Evolutionary conservation across 331 rosid species (phyloP), one percentile per base, ranked within the genome.

Genomic region (Rosa hybrid): DNA sequence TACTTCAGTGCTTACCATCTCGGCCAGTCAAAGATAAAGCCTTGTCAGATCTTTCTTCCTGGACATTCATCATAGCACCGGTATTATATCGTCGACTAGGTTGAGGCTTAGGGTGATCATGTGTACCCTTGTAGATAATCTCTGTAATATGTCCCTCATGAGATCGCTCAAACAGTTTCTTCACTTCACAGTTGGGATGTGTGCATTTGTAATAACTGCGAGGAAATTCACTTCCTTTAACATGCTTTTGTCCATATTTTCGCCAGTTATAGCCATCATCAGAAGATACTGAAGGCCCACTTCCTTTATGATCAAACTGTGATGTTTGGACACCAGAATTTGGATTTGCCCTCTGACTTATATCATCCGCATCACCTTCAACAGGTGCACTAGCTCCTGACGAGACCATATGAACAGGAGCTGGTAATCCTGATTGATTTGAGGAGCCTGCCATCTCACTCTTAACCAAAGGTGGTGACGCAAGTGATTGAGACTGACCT

Each of bases 151-250:
- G 99, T 67, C 98, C 99, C 45, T 96, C 97, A 80, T 90, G 90
- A 80, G 96, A 88, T 69, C 97, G 93, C 88, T 96, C 98, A 69
- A 93, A 93, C 38, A 96, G 91, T 76, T 96, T 96, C 82, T 96
- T 93, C 88, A 96, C 99, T 89, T 96, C 98, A 86, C 99, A 96
- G 83, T 89, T 90, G 44, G 98, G 99, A 83, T 95, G 96, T 20
- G 98, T 95, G 68, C 98, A 95, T 85, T 95, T 95, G 90, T 95
- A 95, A 86, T 95, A 95, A 88, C 99, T 95, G 80, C 99, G 96
- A 0, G 99, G 99, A 81, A 91, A 95, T 87, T 95, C 99, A 85
- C 99, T 85, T 77, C 99, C 99, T 84, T 95, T 95, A 80, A 95
- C 99, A 62, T 75, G 99, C 81, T 93, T 93, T 84, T 95, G 98